A percentile compares a stretch with the other conserved stretches of the same genome.
These are phyloP conservation scores for Biscogniauxia marginata DNA, from an alignment of 2,329 filamentous ascomycete genomes.

Conservation along the genomic window DNA sequence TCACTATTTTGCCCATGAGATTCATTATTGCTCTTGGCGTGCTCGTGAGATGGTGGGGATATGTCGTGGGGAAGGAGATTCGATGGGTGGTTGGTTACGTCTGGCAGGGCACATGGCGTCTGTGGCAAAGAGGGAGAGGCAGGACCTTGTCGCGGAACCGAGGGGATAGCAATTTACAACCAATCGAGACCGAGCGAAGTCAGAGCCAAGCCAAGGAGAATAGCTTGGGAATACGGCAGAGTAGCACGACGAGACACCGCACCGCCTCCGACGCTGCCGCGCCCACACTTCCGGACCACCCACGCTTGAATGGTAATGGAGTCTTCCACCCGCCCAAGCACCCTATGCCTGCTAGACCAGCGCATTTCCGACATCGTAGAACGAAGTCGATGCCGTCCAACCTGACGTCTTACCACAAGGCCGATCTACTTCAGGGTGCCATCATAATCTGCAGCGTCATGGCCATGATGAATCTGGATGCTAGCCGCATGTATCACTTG, in stretches of 20 bases:
- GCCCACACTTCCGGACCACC: constrained; percentile 18
- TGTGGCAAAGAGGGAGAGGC: constrained; percentile 66
- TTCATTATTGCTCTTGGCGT: constrained; percentile 80
- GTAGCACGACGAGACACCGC: constrained; percentile 17
- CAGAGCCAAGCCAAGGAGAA: constrained; percentile 33
- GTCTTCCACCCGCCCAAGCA: constrained; percentile 34
- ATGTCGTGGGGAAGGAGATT: constrained; percentile 69
- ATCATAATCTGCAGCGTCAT: constrained; percentile 84
- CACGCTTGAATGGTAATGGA: constrained; percentile 22
- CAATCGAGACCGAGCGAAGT: constrained; percentile 40
- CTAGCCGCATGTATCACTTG: constrained; percentile 96
- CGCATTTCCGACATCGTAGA: constrained; percentile 62
- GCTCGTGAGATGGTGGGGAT: constrained; percentile 74
- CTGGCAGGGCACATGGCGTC: constrained; percentile 72
- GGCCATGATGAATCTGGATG: constrained; percentile 86
- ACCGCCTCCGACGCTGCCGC: constrained; percentile 19
- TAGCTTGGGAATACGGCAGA: constrained; percentile 16
- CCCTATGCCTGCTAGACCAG: constrained; percentile 32
- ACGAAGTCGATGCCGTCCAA: constrained; percentile 83
- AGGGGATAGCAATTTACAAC: constrained; percentile 23
- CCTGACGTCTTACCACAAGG: constrained; percentile 86
- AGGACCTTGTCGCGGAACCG: constrained; percentile 32
- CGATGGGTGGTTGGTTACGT: constrained; percentile 74
- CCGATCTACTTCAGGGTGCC: constrained; percentile 86
- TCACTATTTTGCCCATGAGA: constrained; percentile 88